Evolutionary conservation across 164 flowering plant species (phyloP), one percentile per base, ranked within the genome.

Genomic region (Magnolia kwangsiensis): DNA sequence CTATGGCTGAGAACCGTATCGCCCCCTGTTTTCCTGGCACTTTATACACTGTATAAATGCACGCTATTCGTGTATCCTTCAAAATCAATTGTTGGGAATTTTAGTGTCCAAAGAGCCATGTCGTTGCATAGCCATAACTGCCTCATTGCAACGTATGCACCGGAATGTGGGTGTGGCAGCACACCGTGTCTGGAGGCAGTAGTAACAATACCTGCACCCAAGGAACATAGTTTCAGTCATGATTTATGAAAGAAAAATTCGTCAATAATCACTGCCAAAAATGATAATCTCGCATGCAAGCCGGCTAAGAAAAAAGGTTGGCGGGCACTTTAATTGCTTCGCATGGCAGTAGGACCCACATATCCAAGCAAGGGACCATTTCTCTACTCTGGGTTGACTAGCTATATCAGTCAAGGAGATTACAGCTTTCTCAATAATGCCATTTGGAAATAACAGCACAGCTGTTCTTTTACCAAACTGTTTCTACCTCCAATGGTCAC

Each of bases 101-200:
- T 61, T 75, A 27, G 70, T 80, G 70, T 69, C 64, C 10, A 74
- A 74, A 14, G 80, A 51, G 31, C 85, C 83, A 73, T 83, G 86
- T 72, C 98, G 88, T 80, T 94, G 96, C 92, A 96, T 93, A 55
- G 98, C 97, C 70, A 83, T 82, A 73, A 94, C 90, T 0, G 94
- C 96, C 82, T 92, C 96, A 71, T 79, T 89, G 85, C 98, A 93
- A 81, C 95, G 83, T 51, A 87, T 74, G 73, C 98, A 96, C 71
- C 93, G 80, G 79, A 93, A 96, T 18, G 97, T 81, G 18, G 87
- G 79, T 66, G 85, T 72, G 14, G 95, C 91, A 63, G 94, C 89
- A 79, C 96, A 94, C 37, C 98, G 82, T 66, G 99, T 96, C 81
- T 92, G 84, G 51, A 96, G 97, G 83, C 99, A 96, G 81, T 94